Evolutionary conservation across 108 stramenopile genomes (phyloP).

Genomic region (Aurantiochytrium sp.): DNA sequence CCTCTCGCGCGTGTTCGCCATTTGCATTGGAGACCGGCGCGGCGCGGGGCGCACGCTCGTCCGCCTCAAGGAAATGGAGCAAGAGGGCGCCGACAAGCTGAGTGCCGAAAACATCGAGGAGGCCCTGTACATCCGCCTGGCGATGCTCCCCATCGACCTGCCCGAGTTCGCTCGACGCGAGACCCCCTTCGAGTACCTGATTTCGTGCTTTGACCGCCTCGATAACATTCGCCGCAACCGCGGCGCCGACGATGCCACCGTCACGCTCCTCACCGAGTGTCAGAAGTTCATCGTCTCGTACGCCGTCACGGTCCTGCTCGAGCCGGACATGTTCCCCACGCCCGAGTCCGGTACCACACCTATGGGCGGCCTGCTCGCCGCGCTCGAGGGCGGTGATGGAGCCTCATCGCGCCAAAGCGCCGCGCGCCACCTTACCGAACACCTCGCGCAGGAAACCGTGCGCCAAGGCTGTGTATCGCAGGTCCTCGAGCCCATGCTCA

Average conservation of each 20-base stretch:
- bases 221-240: background rate
- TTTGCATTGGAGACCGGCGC: background rate
- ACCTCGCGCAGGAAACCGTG: background rate
- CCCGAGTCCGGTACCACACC: background rate
- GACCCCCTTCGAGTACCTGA: constrained; percentile 12
- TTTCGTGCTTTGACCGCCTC: background rate
- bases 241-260: background rate
- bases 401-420: background rate
- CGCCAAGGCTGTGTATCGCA: background rate
- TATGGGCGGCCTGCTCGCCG: background rate
- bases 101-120: constrained; percentile 12
- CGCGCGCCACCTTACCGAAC: background rate
- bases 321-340: constrained; percentile 11
- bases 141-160: background rate
- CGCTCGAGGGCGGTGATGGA: background rate
- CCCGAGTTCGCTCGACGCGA: background rate
- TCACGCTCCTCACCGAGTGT: background rate
- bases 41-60: background rate
- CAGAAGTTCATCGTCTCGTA: constrained; percentile 1
- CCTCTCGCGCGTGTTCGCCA: background rate
- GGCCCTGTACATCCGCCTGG: background rate
- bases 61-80: background rate
- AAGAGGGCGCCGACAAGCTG: background rate
- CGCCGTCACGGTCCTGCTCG: background rate
- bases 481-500: background rate